These are phyloP conservation scores for Parietichytrium sp. DNA, from an alignment of 108 stramenopile species.

Conservation along the genomic window DNA sequence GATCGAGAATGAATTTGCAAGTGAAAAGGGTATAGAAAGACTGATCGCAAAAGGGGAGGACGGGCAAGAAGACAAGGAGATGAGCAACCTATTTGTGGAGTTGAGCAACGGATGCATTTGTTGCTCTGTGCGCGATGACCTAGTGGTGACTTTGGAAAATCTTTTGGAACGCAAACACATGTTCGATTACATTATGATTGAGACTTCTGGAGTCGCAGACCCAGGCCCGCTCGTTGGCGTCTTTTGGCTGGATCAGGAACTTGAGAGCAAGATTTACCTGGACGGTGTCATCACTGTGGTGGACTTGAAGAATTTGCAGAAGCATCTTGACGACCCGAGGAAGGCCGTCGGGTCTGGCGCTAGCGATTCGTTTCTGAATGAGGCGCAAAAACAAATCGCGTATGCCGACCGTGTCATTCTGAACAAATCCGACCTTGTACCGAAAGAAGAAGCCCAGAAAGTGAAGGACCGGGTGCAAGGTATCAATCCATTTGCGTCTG, in stretches of 20 bases:
- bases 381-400: slow-evolving; percentile 82
- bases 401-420: slow-evolving; percentile 78
- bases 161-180: slow-evolving; percentile 51
- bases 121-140: slow-evolving; percentile 41
- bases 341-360: slow-evolving; percentile 37
- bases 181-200: slow-evolving; percentile 81
- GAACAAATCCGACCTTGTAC: slow-evolving; percentile 77
- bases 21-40: slow-evolving; percentile 37
- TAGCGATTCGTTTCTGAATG: slow-evolving; percentile 56
- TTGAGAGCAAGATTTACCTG: slow-evolving; percentile 69
- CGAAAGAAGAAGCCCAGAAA: not conserved
- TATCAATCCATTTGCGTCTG: not conserved
- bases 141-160: slow-evolving; percentile 28
- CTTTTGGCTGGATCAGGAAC: slow-evolving; percentile 81
- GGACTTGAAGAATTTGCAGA: slow-evolving; percentile 66
- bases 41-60: slow-evolving; percentile 28
- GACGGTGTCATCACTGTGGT: slow-evolving; percentile 77
- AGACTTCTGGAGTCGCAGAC: slow-evolving; percentile 82
- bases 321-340: slow-evolving; percentile 64
- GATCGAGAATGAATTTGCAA: slow-evolving; percentile 46
- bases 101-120: slow-evolving; percentile 45
- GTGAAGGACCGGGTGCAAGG: not conserved
- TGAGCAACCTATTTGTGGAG: slow-evolving; percentile 27
- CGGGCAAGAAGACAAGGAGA: slow-evolving; percentile 55
- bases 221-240: slow-evolving; percentile 79